Base-by-base conservation (phyloP, 2,329 filamentous ascomycete species). In the Colletotrichum lindemuthianum region DNA sequence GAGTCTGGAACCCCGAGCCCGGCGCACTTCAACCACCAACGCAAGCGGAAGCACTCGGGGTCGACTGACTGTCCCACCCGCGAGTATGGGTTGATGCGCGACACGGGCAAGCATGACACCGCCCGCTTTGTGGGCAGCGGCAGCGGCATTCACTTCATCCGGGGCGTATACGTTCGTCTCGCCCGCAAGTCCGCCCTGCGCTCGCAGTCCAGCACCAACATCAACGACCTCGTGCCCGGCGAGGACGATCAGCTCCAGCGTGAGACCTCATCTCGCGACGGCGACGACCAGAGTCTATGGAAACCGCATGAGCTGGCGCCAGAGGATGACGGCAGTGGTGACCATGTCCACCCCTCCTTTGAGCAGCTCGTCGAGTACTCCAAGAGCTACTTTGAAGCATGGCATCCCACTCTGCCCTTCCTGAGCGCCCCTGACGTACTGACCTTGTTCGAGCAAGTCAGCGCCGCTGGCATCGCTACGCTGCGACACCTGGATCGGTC, bases 121-220 rank as follows among this genome's bases (percentile, higher is more conserved):
- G 80, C 84, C 12, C 83, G 81, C 0, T 88, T 88, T 59, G 79
- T 87, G 5, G 85, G 85, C 4, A 86, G 84, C 54, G 82, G 82
- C 13, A 86, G 84, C 64, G 85, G 85, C 1, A 86, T 87, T n/a
- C 81, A 86, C 69, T 87, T 87, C 68, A 83, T 87, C 39, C 80
- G 83, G 6, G 81, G 82, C 16, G 85, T 87, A 2, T 85, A 86
- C 45, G 73, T 81, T 37, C 79, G 83, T 1, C 77, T 87, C 36
- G 73, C 79, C 2, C 75, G 69, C 39, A 66, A 67, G 37, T 70
- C 69, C 4, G 66, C 66, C 8, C 50, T 63, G 3, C 48, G 66
- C 6, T 59, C 63, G 6, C 54, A 54, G 37, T 36, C 59, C 16
- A 13, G 45, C 24, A 60, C 49, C 40, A 53, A 44, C 53, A 56